A percentile compares a stretch with the other conserved stretches of the same genome.
phyloP scores from a whole-genome alignment of 768 basidiomycete species.

The Atractiella rhizophila region DNA sequence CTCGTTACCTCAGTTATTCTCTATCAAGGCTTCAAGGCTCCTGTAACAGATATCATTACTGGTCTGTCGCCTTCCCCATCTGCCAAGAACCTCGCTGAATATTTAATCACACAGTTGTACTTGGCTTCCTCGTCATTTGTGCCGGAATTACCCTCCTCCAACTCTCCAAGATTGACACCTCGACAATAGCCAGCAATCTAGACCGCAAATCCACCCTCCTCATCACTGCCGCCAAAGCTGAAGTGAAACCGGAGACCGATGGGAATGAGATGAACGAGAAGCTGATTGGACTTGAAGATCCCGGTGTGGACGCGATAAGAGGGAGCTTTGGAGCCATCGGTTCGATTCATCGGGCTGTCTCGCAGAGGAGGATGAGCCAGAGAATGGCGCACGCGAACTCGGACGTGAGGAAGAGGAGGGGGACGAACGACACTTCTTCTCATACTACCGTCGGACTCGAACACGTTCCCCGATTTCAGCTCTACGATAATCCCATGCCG shows the following conservation, averaged over 20 bases:
- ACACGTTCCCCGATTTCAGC: slow-evolving; percentile 38
- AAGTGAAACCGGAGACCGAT: slow-evolving; percentile 26
- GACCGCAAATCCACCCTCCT: slow-evolving; percentile 76
- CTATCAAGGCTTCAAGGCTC: slow-evolving; percentile 64
- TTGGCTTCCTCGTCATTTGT: slow-evolving; percentile 67
- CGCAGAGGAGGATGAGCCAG: slow-evolving; percentile 5
- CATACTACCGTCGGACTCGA: slow-evolving; percentile 1
- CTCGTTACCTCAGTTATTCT: slow-evolving; percentile 31
- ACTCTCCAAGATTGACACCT: slow-evolving; percentile 81
- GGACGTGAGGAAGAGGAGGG: slow-evolving; percentile 3
- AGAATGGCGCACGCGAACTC: slow-evolving; percentile 14
- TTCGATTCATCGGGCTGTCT: slow-evolving; percentile 38
- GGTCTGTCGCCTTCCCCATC: slow-evolving; percentile 25
- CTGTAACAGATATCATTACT: slow-evolving; percentile 54
- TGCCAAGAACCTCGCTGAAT: slow-evolving; percentile 50
- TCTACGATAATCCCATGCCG: slow-evolving; percentile 72
- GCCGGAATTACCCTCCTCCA: slow-evolving; percentile 84
- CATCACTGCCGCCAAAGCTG: slow-evolving; percentile 52
- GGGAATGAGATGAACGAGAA: slow-evolving; percentile 39
- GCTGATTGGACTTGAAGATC: slow-evolving; percentile 45
- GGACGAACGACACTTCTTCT: slow-evolving; percentile 1
- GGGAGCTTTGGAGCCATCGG: slow-evolving; percentile 79
- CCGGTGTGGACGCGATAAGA: slow-evolving; percentile 71
- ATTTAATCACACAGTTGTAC: too few relatives aligned
- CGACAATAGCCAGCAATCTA: slow-evolving; percentile 35